Evolutionary conservation across 345 rosid genomes (phyloP), one percentile per base, ranked within the genome.

Genomic region (Populus alba): DNA sequence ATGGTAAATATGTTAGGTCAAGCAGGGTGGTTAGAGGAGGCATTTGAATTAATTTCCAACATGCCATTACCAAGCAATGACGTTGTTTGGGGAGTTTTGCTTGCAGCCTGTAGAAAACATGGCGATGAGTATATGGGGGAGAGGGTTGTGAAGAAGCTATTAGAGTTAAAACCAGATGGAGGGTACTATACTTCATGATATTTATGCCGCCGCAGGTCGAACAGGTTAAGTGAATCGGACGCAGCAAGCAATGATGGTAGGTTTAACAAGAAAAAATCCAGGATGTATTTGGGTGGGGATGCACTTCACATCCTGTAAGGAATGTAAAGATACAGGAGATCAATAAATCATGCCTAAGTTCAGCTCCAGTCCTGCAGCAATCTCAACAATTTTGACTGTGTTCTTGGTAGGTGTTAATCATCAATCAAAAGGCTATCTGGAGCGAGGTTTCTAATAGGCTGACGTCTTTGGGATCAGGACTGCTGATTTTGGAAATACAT

Each of bases 11-110:
- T 77, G 75, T 63, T 77, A 49, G 80, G 80, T 31, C 75, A 66
- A 22, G 80, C 80, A 12, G 80, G 80, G 51, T 43, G 47, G 51
- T 71, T 77, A 49, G 63, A 77, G 33, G 70, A 77, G 70, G 80
- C 80, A 13, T 77, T 62, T 45, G 49, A 77, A 62, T 29, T 77
- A 47, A 63, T 71, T 20, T 12, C 38, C 49, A 62, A 3, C 25
- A 70, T 77, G 80, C 75, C 75, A 22, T 33, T 77, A 9, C 75
- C 70, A 16, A n/a, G 71, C n/a, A 77, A 63, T 43, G 80, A 71
- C 31, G 49, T 71, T 71, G 71, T 71, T 62, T 77, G 75, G 80
- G 80, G 62, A 71, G 75, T 70, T 77, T 71, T 77, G 6, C 75
- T 77, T 62, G 31, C 75, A 15, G 75, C 80, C 49, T 77, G 80